Evolutionary conservation across 441 rosid genomes (phyloP).

Genomic region (Erodium texanum): DNA sequence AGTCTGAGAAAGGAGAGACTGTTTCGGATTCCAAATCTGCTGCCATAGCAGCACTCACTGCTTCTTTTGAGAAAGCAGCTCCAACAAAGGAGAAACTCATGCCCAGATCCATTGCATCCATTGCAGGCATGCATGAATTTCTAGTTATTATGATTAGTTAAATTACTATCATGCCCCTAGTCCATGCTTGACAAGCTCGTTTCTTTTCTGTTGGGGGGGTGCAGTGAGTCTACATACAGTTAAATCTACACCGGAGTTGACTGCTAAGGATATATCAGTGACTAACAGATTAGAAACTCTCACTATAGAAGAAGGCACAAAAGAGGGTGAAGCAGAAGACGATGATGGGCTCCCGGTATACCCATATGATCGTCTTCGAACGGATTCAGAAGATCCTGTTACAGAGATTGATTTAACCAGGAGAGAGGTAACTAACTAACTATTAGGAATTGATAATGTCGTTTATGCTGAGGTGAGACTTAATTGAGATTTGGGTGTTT

Average conservation of each 20-base stretch:
- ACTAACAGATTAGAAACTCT: slow-evolving; percentile 66
- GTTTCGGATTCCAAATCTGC: slow-evolving; percentile 53
- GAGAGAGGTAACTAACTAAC: slow-evolving; percentile 51
- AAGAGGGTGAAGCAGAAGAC: slow-evolving; percentile 82
- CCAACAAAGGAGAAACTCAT: slow-evolving; percentile 53
- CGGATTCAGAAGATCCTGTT: slow-evolving; percentile 54
- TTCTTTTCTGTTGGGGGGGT: neutral
- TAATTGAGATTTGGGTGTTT: slow-evolving; percentile 20
- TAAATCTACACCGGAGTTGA: slow-evolving; percentile 36
- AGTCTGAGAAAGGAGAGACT: slow-evolving; percentile 57
- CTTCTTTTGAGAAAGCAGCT: slow-evolving; percentile 52
- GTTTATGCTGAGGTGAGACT: too few relatives aligned
- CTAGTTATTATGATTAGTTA: neutral
- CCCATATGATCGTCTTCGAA: slow-evolving; percentile 72
- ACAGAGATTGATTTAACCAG: slow-evolving; percentile 78
- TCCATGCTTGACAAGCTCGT: neutral
- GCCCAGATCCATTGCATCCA: slow-evolving; percentile 58
- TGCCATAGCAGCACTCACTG: slow-evolving; percentile 63
- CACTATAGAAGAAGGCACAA: slow-evolving; percentile 70
- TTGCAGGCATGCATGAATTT: slow-evolving; percentile 42
- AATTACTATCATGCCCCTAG: neutral
- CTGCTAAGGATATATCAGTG: slow-evolving; percentile 46
- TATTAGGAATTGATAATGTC: slow-evolving; percentile 5
- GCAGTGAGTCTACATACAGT: slow-evolving; percentile 44
- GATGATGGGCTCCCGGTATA: slow-evolving; percentile 67